A percentile compares a stretch with the other conserved stretches of the same genome.
Conservation (phyloP, 805 yeast species). For the Candida mattraensis region DNA sequence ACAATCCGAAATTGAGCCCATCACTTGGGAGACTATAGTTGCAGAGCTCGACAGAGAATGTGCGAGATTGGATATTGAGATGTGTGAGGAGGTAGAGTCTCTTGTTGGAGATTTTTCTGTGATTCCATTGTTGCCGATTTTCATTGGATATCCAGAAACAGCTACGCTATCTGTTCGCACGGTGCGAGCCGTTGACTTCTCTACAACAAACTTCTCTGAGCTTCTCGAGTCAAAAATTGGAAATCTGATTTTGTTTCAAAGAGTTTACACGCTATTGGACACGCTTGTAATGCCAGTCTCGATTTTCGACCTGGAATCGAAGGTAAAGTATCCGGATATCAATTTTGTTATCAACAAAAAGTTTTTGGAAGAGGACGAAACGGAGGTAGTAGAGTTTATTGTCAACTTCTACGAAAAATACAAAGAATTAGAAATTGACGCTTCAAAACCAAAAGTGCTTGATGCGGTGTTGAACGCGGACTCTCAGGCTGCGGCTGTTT, state of each 20-base stretch:
- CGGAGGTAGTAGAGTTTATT: not conserved
- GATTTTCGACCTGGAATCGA: not conserved
- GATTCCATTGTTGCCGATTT: slow-evolving; percentile 22
- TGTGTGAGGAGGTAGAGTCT: slow-evolving; percentile 18
- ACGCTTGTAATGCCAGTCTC: slow-evolving; percentile 5
- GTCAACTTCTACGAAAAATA: not conserved
- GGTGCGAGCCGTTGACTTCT: slow-evolving; percentile 16
- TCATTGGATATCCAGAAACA: slow-evolving; percentile 13
- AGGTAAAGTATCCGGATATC: slow-evolving; percentile 7
- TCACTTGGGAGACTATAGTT: slow-evolving; percentile 10
- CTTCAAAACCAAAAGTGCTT: no score
- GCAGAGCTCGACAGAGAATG: slow-evolving; percentile 12
- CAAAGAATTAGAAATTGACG: no score
- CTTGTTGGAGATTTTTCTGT: slow-evolving; percentile 1
- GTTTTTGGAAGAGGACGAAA: not conserved
- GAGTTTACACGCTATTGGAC: slow-evolving; percentile 14
- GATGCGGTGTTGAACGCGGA: no score
- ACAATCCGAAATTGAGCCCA: not conserved
- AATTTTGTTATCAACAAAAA: slow-evolving; percentile 7
- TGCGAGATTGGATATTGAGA: not conserved
- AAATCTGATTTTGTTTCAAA: slow-evolving; percentile 17
- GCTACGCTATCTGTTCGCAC: not conserved
- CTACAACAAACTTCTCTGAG: slow-evolving; percentile 6
- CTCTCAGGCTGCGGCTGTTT: no score
- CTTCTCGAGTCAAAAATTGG: slow-evolving; percentile 5